These are phyloP conservation scores for Dothistroma pini DNA, from an alignment of 2,329 filamentous ascomycete genomes.

Conservation along the genomic window DNA sequence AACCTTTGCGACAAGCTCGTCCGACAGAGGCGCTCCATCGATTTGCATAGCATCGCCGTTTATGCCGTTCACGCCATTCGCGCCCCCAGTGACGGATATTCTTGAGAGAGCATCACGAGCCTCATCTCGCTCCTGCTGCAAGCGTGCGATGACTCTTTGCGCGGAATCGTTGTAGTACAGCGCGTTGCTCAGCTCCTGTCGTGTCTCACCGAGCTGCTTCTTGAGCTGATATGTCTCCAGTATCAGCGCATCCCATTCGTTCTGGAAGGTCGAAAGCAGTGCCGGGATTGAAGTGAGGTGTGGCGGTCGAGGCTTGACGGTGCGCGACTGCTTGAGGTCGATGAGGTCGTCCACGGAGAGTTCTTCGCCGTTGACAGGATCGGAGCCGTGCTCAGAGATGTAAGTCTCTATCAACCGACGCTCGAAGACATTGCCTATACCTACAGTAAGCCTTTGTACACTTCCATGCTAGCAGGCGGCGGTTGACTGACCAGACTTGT, in stretches of 20 bases:
- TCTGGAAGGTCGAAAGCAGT: conserved; percentile 89
- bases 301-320: conserved; percentile 84
- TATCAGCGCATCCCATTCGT: conserved; percentile 94
- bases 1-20: conserved; percentile 66
- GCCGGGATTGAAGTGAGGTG: conserved; percentile 95
- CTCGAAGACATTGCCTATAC: conserved; percentile 80
- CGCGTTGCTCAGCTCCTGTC: conserved; percentile 89
- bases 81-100: conserved; percentile 63
- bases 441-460: conserved; percentile 29
- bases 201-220: conserved; percentile 82
- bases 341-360: conserved; percentile 81
- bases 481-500: conserved; percentile 72
- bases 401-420: conserved; percentile 94
- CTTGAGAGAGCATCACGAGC: conserved; percentile 84
- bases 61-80: conserved; percentile 39
- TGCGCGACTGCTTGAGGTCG: conserved; percentile 75
- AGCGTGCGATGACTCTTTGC: conserved; percentile 85
- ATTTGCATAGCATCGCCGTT: conserved; percentile 89
- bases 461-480: conserved; percentile 29
- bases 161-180: conserved; percentile 97
- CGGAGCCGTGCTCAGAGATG: conserved; percentile 86
- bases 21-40: conserved; percentile 72
- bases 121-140: conserved; percentile 90
- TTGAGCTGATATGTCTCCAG: conserved; percentile 88
- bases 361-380: conserved; percentile 84